Base-by-base conservation (phyloP, 495 filamentous ascomycete genomes). In the Penicillium herquei region DNA sequence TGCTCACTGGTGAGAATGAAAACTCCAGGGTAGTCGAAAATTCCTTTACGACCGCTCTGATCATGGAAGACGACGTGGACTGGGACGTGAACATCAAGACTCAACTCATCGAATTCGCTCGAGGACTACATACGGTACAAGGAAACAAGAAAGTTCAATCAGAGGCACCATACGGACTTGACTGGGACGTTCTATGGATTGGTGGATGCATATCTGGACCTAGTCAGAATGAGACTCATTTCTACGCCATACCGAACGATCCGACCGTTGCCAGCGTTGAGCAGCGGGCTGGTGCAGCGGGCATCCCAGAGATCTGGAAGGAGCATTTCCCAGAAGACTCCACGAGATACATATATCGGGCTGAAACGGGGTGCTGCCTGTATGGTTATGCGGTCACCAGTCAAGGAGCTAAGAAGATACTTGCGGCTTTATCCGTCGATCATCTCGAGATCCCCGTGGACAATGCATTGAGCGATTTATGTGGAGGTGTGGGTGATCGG, bases 141-240 rank as follows among this genome's bases (percentile, higher is more conserved):
- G 42, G 52, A 17, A 64, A 61, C 43, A 51, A 49, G 8, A 66
- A 66, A 26, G 47, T 68, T 13, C 78, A 79, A 2, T 56, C 57
- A 21, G 44, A 65, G 21, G 56, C 61, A 3, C 80, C 82, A 2
- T 86, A 85, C 54, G 83, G 83, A 39, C 73, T 80, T 21, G 69
- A 79, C 57, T 86, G 83, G 83, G 77, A 84, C 56, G 59, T 83
- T 31, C 64, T 84, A 4, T 83, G 81, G 80, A 65, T 83, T 33
- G 81, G 81, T 5, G 78, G 80, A 49, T 83, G 81, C 62, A 68
- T 72, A 7, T 63, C 68, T 7, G 58, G 51, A 0, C 58, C 65
- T 12, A 47, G 49, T 0, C 16, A 49, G 12, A 66, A 66, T 30
- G 62, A 72, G 45, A 65, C 59, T 1, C 31, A 55, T 4, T 61